phyloP scores from a whole-genome alignment of 345 rosid genomes.

The Capsella bursapastoris region DNA sequence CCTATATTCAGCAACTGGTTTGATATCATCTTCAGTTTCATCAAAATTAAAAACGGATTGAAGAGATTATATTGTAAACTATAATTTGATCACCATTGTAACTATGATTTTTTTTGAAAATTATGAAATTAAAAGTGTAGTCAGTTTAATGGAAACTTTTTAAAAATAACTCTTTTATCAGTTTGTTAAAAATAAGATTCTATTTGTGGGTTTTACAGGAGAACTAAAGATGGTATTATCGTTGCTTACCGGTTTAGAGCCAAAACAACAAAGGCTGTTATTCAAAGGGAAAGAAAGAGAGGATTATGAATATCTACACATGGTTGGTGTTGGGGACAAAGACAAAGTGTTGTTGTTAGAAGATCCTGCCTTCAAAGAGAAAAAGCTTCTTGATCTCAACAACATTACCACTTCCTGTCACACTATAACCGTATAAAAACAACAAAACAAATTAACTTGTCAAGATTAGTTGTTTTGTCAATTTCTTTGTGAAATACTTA shows the following conservation, averaged over 20 bases:
- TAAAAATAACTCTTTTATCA: background rate
- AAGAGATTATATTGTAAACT: background rate
- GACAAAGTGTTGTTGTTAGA: constrained; percentile 80
- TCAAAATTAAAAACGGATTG: background rate
- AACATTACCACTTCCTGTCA: constrained; percentile 47
- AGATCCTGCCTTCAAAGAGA: constrained; percentile 85
- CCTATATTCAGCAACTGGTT: background rate
- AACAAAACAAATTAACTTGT: background rate
- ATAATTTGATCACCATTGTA: background rate
- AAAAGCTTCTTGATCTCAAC: constrained; percentile 59
- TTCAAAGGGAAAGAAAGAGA: constrained; percentile 96
- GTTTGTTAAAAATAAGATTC: background rate
- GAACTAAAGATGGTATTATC: constrained; percentile 85
- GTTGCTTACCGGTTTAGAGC: constrained; percentile 70
- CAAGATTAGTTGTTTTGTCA: constrained; percentile 14
- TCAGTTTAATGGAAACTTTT: background rate
- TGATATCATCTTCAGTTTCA: background rate
- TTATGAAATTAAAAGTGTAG: background rate
- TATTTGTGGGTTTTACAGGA: constrained; percentile 53
- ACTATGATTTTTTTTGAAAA: background rate
- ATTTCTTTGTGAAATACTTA: constrained; percentile 26
- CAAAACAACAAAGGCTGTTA: constrained; percentile 77
- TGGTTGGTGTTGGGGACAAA: constrained; percentile 90
- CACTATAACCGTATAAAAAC: constrained; percentile 59
- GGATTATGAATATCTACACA: constrained; percentile 75